Percentiles rank a stretch among this genome's conserved stretches.
Evolutionary conservation across 805 yeast genomes (phyloP).

Genomic region (Wickerhamomyces alni): DNA sequence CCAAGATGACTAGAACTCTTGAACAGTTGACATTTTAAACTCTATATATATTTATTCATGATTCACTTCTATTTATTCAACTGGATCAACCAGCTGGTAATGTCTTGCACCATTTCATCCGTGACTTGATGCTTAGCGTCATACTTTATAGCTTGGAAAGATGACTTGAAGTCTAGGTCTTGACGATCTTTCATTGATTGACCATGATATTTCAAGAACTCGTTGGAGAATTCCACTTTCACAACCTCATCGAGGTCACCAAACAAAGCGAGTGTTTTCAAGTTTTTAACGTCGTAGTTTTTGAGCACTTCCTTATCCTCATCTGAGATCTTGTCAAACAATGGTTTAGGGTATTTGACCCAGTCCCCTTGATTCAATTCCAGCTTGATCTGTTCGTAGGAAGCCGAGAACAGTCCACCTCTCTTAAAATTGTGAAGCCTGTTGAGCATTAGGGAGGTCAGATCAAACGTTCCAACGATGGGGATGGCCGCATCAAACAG

Average conservation of each 20-base stretch:
- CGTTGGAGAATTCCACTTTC: constrained; percentile 5
- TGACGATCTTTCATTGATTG: not conserved
- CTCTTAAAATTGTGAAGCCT: constrained; percentile 6
- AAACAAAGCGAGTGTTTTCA: constrained; percentile 16
- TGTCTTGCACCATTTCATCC: constrained; percentile 13
- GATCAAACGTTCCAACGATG: constrained; percentile 18
- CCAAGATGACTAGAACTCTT: constrained; percentile 51
- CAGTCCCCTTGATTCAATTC: not conserved
- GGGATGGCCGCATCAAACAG: constrained; percentile 15
- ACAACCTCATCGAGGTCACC: constrained; percentile 16
- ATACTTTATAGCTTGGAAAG: constrained; percentile 13
- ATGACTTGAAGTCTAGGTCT: not conserved
- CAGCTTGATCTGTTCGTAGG: not conserved
- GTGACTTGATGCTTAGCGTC: constrained; percentile 14
- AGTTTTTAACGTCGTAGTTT: constrained; percentile 5
- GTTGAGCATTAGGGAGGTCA: constrained; percentile 13
- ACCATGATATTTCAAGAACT: constrained; percentile 8
- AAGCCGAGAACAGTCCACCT: not conserved
- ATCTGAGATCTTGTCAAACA: constrained; percentile 7
- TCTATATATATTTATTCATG: not conserved
- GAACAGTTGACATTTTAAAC: constrained; percentile 57
- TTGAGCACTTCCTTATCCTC: constrained; percentile 12
- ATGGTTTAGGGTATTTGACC: constrained; percentile 2
- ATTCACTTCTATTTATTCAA: not conserved
- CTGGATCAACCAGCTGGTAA: constrained; percentile 12